A percentile compares a stretch with the other conserved stretches of the same genome.
Conservation (phyloP, 2,329 filamentous ascomycete genomes). For the Epichloe gansuensis region DNA sequence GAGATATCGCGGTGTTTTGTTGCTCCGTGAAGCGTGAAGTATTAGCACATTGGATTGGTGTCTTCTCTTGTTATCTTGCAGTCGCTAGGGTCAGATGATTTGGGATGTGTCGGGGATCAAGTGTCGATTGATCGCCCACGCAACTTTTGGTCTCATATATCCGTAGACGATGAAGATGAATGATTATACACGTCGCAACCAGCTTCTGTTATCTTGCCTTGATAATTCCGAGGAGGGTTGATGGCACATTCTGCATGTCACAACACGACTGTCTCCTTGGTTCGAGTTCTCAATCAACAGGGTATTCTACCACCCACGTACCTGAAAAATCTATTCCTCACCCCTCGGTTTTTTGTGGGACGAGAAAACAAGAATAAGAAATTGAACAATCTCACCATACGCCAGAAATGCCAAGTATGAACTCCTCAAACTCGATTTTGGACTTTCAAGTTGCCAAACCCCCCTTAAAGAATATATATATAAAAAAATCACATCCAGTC, state of each 20-base stretch:
- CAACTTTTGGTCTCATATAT: no score
- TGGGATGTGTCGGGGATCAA: no score
- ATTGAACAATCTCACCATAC: neutral
- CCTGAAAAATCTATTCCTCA: neutral
- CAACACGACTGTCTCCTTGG: neutral
- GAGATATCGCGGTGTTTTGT: slow-evolving; percentile 7
- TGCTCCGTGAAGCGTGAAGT: neutral
- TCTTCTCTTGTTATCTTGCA: no score
- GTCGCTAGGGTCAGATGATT: no score
- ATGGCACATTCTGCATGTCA: neutral
- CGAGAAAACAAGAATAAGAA: neutral
- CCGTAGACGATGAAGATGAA: neutral
- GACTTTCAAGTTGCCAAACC: neutral
- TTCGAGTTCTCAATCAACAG: neutral
- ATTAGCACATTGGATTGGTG: neutral
- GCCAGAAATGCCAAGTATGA: slow-evolving; percentile 5
- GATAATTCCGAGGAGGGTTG: no score
- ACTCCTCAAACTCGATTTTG: neutral
- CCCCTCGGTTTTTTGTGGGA: neutral
- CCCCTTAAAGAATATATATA: neutral
- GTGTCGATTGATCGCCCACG: no score
- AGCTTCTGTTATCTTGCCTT: no score
- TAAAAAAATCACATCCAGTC: neutral
- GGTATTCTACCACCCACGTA: neutral
- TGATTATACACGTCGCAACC: neutral